Conservation (phyloP, 2,329 filamentous ascomycete species). For the Reticulascus tulasneorum region DNA sequence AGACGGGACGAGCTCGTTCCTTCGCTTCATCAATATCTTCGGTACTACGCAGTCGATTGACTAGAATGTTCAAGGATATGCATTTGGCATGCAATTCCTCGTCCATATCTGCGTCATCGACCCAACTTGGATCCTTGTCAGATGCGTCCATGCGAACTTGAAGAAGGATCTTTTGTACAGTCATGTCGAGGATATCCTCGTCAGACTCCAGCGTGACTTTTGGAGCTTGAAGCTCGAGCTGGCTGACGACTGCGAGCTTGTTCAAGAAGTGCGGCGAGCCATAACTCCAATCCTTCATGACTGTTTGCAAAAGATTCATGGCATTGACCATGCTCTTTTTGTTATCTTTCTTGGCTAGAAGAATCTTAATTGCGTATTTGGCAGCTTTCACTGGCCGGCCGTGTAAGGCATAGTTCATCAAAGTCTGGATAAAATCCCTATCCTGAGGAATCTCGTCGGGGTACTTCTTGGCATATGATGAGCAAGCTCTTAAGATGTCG, state of each 20-base stretch:
- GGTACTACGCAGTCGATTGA: constrained; percentile 72
- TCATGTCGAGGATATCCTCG: constrained; percentile 74
- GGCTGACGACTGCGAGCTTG: constrained; percentile 67
- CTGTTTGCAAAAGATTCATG: constrained; percentile 74
- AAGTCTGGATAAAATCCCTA: constrained; percentile 73
- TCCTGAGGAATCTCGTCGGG: constrained; percentile 79
- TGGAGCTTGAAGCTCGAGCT: constrained; percentile 72
- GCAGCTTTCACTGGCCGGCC: constrained; percentile 78
- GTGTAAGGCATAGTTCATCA: constrained; percentile 79
- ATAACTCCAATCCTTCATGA: constrained; percentile 70
- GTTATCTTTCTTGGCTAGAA: constrained; percentile 70
- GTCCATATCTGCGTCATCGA: constrained; percentile 63
- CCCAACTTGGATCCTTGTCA: constrained; percentile 59
- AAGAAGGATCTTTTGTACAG: constrained; percentile 69
- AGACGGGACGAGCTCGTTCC: constrained; percentile 63
- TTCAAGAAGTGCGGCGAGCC: constrained; percentile 71
- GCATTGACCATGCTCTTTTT: constrained; percentile 81
- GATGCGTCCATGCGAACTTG: constrained; percentile 62
- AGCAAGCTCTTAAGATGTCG: constrained; percentile 89
- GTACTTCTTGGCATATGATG: constrained; percentile 84
- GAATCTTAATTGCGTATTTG: constrained; percentile 89
- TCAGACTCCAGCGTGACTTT: constrained; percentile 68
- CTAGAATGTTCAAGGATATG: constrained; percentile 77
- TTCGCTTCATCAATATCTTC: constrained; percentile 49
- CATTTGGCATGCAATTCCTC: constrained; percentile 81